These are phyloP conservation scores for Prunus dulcis DNA, from an alignment of 306 rosid genomes.

Conservation along the genomic window DNA sequence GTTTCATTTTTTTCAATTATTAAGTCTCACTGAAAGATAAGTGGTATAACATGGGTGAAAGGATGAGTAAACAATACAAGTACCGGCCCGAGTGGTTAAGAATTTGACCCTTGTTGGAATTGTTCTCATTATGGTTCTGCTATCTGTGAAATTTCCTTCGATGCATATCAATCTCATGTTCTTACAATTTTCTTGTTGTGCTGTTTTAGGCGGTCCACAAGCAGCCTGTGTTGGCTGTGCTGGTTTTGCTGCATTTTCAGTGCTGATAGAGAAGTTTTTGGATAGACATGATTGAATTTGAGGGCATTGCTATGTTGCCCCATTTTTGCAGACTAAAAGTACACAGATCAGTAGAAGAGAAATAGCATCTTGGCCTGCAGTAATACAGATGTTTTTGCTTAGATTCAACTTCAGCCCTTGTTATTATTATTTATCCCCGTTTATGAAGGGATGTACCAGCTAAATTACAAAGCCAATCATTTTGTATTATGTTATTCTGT, in stretches of 20 bases:
- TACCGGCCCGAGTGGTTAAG: not conserved
- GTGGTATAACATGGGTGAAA: not conserved
- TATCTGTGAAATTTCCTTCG: not conserved
- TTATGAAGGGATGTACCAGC: not conserved
- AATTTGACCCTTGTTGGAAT: not conserved
- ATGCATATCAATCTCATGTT: not conserved
- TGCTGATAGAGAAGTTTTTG: slow-evolving; percentile 73
- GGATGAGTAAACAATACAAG: not conserved
- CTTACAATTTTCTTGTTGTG: slow-evolving; percentile 18
- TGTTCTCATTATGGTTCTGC: not conserved
- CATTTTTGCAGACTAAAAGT: slow-evolving; percentile 23
- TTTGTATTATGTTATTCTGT: not conserved
- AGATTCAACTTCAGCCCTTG: not conserved
- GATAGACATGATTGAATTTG: slow-evolving; percentile 59
- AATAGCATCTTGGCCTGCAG: slow-evolving; percentile 3
- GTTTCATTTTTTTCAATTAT: not conserved
- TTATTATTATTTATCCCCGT: slow-evolving; percentile 7
- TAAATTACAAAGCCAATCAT: not conserved
- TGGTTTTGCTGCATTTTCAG: slow-evolving; percentile 94
- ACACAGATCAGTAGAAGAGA: slow-evolving; percentile 6
- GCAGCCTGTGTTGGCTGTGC: slow-evolving; percentile 94
- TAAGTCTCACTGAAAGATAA: not conserved
- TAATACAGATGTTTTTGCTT: not conserved
- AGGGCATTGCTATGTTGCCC: slow-evolving; percentile 13
- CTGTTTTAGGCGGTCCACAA: slow-evolving; percentile 77